A percentile compares a stretch with the other conserved stretches of the same genome.
phyloP scores from a whole-genome alignment of 2,329 filamentous ascomycete genomes.

The Neonectria sp. region DNA sequence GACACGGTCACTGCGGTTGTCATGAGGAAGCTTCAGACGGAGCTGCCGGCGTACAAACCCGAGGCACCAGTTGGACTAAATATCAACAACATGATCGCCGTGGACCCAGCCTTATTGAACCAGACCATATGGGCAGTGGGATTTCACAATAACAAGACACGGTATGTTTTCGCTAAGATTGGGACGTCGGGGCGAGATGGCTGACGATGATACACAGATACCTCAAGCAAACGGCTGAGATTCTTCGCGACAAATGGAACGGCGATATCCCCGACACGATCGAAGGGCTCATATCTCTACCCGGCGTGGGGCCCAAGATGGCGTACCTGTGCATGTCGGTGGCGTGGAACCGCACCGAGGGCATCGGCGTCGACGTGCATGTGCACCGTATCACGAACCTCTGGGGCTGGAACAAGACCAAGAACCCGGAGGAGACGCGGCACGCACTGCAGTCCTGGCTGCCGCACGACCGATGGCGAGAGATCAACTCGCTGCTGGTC shows the following conservation, averaged over 20 bases:
- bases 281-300: conserved; percentile 81
- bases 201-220: conserved; percentile 56
- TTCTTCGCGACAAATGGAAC: conserved; percentile 78
- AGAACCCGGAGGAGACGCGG: conserved; percentile 86
- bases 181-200: background rate
- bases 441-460: conserved; percentile 84
- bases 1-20: conserved; percentile 90
- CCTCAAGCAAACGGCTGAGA: conserved; percentile 81
- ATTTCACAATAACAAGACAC: conserved; percentile 96
- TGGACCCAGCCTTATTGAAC: conserved; percentile 77
- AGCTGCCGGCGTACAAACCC: conserved; percentile 70
- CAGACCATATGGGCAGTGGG: conserved; percentile 86
- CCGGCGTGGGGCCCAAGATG: conserved; percentile 96
- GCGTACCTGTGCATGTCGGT: conserved; percentile 88
- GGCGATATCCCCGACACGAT: conserved; percentile 87
- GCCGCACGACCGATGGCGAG: conserved; percentile 87
- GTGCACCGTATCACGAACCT: conserved; percentile 95
- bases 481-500: conserved; percentile 92
- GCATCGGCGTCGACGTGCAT: conserved; percentile 95
- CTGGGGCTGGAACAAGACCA: conserved; percentile 91
- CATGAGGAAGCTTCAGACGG: conserved; percentile 83
- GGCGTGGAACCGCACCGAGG: conserved; percentile 74
- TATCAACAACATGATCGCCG: conserved; percentile 82
- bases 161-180: conserved; percentile 51
- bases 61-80: conserved; percentile 72